A percentile compares a stretch with the other conserved stretches of the same genome.
Evolutionary conservation across 2,329 filamentous ascomycete species (phyloP).

Genomic region (Epicoccum sorghinum): DNA sequence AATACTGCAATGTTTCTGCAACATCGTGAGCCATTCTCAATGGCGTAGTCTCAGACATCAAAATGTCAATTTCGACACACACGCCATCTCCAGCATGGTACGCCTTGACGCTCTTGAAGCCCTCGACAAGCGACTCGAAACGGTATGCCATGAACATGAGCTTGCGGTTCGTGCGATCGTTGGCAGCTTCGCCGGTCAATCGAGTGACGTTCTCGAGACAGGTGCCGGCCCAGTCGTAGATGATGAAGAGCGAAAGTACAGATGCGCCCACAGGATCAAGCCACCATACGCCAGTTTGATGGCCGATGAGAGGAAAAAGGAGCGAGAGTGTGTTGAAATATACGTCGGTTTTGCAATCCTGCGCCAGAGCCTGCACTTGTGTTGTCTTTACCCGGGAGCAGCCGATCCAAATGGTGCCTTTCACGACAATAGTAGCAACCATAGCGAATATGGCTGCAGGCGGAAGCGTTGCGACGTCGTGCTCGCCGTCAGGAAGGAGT

Average conservation of each 20-base stretch:
- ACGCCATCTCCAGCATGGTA: conserved; percentile 69
- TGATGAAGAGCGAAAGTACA: conserved; percentile 69
- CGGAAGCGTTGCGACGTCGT: conserved; percentile 58
- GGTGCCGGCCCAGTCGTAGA: conserved; percentile 71
- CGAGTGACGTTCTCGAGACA: conserved; percentile 65
- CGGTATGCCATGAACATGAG: conserved; percentile 65
- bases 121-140: conserved; percentile 60
- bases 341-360: conserved; percentile 67
- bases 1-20: conserved; percentile 69
- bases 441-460: conserved; percentile 63
- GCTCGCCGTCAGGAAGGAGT: conserved; percentile 58
- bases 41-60: conserved; percentile 61
- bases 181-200: conserved; percentile 64
- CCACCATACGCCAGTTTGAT: conserved; percentile 68
- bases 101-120: conserved; percentile 61
- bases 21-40: conserved; percentile 64
- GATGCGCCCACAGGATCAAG: conserved; percentile 68
- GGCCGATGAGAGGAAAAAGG: conserved; percentile 67
- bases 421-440: conserved; percentile 63
- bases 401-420: conserved; percentile 65
- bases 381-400: conserved; percentile 67
- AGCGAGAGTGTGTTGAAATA: conserved; percentile 69
- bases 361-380: conserved; percentile 67
- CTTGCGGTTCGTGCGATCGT: conserved; percentile 60
- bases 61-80: conserved; percentile 67